Evolutionary conservation across 2,329 filamentous ascomycete species (phyloP).

Genomic region (Cladosporium sp.): DNA sequence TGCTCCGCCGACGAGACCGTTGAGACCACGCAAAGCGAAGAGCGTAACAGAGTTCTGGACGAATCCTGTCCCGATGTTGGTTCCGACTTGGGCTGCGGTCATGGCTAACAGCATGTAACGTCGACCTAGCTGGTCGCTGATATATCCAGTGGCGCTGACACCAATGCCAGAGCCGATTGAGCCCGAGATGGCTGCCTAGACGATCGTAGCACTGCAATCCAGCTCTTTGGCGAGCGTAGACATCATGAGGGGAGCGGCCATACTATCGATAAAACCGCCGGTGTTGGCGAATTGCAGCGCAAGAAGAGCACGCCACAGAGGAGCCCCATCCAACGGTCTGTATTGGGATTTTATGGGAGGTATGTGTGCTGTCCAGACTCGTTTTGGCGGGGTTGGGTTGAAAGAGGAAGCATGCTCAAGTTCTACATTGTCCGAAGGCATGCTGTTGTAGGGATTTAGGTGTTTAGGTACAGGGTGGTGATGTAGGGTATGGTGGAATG

Average conservation of each 20-base stretch:
- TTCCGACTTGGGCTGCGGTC: slow-evolving; percentile 7
- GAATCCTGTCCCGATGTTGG: slow-evolving; percentile 14
- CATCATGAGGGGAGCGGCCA: slow-evolving; percentile 17
- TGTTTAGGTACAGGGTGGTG: background rate
- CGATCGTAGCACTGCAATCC: slow-evolving; percentile 15
- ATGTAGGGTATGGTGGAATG: too few species aligned
- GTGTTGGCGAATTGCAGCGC: slow-evolving; percentile 11
- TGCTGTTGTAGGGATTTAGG: background rate
- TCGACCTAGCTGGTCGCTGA: slow-evolving; percentile 21
- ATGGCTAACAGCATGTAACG: slow-evolving; percentile 18
- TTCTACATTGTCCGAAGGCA: background rate
- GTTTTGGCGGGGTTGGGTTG: background rate
- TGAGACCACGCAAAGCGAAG: slow-evolving; percentile 15
- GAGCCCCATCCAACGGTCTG: background rate
- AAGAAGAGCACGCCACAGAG: background rate
- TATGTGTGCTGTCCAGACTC: slow-evolving; percentile 9
- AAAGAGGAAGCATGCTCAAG: background rate
- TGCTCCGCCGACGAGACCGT: slow-evolving; percentile 19
- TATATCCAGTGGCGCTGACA: slow-evolving; percentile 20
- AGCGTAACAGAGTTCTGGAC: slow-evolving; percentile 3
- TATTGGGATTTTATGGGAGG: slow-evolving; percentile 6
- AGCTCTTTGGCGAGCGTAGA: slow-evolving; percentile 15
- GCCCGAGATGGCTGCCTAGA: slow-evolving; percentile 18
- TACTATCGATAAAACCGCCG: slow-evolving; percentile 12
- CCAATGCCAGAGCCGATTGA: slow-evolving; percentile 19